phyloP scores from a whole-genome alignment of 768 basidiomycete species.

The Phylloporus sp. region DNA sequence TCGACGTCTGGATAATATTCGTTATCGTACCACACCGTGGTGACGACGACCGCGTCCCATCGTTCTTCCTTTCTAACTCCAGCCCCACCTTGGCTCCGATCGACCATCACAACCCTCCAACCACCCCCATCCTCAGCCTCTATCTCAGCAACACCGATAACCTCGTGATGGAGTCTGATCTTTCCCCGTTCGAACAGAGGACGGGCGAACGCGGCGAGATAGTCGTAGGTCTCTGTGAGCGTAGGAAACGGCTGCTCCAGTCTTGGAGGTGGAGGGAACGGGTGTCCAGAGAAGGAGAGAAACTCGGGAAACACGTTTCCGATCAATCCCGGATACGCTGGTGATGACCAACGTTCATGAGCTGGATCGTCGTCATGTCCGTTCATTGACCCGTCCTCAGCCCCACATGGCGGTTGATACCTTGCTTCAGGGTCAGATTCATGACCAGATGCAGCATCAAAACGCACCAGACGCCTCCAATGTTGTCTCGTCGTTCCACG shows the following conservation, averaged over 20 bases:
- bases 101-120: conserved; percentile 39
- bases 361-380: neutral
- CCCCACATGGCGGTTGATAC: conserved; percentile 8
- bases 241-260: conserved; percentile 29
- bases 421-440: neutral
- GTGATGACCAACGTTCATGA: conserved; percentile 38
- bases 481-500: conserved; percentile 41
- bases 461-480: conserved; percentile 49
- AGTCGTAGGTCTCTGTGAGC: conserved; percentile 25
- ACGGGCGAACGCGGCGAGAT: conserved; percentile 25
- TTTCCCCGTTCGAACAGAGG: conserved; percentile 25
- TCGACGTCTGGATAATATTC: conserved; percentile 42
- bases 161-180: conserved; percentile 42
- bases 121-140: conserved; percentile 21
- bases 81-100: conserved; percentile 30
- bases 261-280: conserved; percentile 26
- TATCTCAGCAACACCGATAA: conserved; percentile 37
- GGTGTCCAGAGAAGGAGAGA: conserved; percentile 27
- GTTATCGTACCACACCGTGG: conserved; percentile 45
- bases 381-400: neutral
- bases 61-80: conserved; percentile 30
- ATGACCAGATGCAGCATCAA: neutral
- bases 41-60: conserved; percentile 51
- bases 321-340: conserved; percentile 45
- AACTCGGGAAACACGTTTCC: conserved; percentile 49